Evolutionary conservation across 768 basidiomycete species (phyloP).

Genomic region (Pleurotus sapidus): DNA sequence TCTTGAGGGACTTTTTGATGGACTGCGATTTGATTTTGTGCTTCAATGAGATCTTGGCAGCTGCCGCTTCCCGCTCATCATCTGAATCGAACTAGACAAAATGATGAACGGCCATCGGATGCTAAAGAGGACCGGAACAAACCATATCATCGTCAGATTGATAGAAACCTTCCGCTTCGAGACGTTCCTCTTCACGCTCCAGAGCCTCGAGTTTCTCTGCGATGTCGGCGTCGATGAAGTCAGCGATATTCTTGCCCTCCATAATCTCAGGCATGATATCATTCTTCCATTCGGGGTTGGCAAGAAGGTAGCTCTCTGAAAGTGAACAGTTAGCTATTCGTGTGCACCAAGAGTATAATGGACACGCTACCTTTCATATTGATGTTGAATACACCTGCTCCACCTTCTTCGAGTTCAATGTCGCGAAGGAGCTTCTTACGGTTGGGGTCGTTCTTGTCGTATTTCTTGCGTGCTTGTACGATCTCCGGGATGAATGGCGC

Average conservation of each 20-base stretch:
- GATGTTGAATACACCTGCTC: constrained; percentile 88
- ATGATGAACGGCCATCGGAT: background rate
- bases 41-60: constrained; percentile 53
- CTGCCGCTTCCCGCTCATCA: constrained; percentile 77
- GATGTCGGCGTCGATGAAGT: constrained; percentile 98
- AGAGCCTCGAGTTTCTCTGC: constrained; percentile 95
- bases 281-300: constrained; percentile 91
- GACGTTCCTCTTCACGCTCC: constrained; percentile 92
- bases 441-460: constrained; percentile 85
- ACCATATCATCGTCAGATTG: constrained; percentile 87
- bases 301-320: constrained; percentile 86
- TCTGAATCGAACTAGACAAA: constrained; percentile 55
- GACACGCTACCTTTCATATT: constrained; percentile 77
- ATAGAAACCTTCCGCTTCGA: constrained; percentile 96
- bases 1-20: constrained; percentile 86
- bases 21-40: constrained; percentile 72
- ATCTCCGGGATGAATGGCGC: constrained; percentile 87
- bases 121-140: constrained; percentile 18
- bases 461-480: constrained; percentile 74
- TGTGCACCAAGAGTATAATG: background rate
- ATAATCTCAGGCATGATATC: constrained; percentile 98
- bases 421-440: constrained; percentile 74
- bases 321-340: background rate
- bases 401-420: constrained; percentile 81
- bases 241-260: constrained; percentile 98